Conservation (phyloP, 2,329 filamentous ascomycete species). For the Triangularia setosa region DNA sequence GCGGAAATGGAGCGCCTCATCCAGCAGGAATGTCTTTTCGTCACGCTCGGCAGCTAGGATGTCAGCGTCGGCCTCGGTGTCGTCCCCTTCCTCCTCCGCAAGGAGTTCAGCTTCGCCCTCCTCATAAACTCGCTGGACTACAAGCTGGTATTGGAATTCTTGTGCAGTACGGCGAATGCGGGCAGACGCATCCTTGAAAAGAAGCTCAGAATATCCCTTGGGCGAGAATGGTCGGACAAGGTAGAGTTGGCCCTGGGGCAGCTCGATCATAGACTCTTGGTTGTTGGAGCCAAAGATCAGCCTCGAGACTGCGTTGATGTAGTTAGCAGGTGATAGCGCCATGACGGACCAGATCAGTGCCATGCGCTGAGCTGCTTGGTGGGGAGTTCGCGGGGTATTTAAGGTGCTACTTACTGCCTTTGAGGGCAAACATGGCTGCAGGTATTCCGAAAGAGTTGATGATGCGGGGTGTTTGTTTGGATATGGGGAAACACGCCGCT, state of each 20-base stretch:
- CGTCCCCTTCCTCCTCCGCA: slow-evolving; percentile 83
- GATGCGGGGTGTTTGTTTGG: not conserved
- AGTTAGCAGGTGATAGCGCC: slow-evolving; percentile 10
- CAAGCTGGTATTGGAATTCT: slow-evolving; percentile 95
- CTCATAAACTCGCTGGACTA: slow-evolving; percentile 93
- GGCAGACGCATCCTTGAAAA: slow-evolving; percentile 94
- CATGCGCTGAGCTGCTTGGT: not conserved
- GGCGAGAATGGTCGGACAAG: slow-evolving; percentile 91
- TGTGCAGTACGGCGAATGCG: slow-evolving; percentile 90
- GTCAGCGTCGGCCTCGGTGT: slow-evolving; percentile 71
- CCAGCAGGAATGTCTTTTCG: slow-evolving; percentile 96
- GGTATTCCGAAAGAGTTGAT: not conserved
- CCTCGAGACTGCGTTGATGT: slow-evolving; percentile 66
- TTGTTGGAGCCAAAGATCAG: slow-evolving; percentile 82
- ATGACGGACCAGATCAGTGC: not conserved
- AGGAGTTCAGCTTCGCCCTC: slow-evolving; percentile 92
- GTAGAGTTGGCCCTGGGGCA: slow-evolving; percentile 94
- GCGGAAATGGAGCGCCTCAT: slow-evolving; percentile 84
- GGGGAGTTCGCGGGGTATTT: not conserved
- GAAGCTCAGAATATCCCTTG: slow-evolving; percentile 97
- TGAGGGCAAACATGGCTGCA: slow-evolving; percentile 40
- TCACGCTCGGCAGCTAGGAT: slow-evolving; percentile 77
- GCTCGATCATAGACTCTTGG: slow-evolving; percentile 90
- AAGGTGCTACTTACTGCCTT: slow-evolving; percentile 39
- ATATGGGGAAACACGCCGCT: not conserved